Evolutionary conservation across 2,329 filamentous ascomycete species (phyloP), one percentile per base, ranked within the genome.

Genomic region (Cladosporium phlei): DNA sequence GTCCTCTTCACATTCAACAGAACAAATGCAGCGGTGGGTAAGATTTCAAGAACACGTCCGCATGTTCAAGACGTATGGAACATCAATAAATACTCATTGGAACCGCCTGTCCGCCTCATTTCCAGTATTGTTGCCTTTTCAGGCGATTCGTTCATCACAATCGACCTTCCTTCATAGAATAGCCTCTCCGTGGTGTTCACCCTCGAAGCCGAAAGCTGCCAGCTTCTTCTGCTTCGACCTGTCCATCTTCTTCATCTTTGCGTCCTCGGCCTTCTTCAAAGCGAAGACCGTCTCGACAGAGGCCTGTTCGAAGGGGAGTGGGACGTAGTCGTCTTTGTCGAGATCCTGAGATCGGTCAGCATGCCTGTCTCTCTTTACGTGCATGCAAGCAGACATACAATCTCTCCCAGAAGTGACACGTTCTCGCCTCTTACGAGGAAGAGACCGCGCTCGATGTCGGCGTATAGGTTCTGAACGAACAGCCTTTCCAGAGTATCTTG

Each of bases 351-450:
- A 43, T 14, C 3, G 3, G 24, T 43, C 21, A n/a, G 48, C 12
- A 22, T 8, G 19, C 12, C 21, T 20, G 38, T 24, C 16, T 11
- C 35, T 33, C 24, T 6, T 21, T 6, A 17, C 3, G 9, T 17
- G 30, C 9, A 9, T 24, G 12, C 7, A n/a, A 20, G 32, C 29
- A 5, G 20, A 47, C 72, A 38, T 69, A 79, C 76, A 59, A 98
- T 95, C 69, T 97, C 94, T 28, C 93, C 93, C 14, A 97, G 78
- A 34, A 98, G 75, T 42, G 95, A 76, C n/a, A 98, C 93, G 66
- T 98, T 98, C 72, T 98, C 93, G 56, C 93, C 93, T 49, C 93
- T 79, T 35, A 98, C 88, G 27, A 97, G 79, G 70, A 93, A 97
- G 53, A 95, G 82, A 39, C 93, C 93, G 48, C 88, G 82, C 9